Conservation (phyloP, 306 rosid genomes). For the Quercus suber region DNA sequence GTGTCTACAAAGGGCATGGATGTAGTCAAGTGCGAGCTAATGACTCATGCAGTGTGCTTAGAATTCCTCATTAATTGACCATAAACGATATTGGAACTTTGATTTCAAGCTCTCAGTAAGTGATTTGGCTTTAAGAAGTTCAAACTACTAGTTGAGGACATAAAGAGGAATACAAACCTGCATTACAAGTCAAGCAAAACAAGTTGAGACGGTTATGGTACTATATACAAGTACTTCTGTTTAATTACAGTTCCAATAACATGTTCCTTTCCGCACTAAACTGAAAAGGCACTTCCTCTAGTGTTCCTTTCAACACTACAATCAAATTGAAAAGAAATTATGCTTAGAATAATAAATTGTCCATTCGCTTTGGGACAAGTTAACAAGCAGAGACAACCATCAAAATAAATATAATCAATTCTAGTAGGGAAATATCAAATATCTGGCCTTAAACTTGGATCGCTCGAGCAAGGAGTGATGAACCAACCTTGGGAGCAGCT, state of each 20-base stretch:
- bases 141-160: neutral
- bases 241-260: neutral
- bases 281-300: too few relatives aligned
- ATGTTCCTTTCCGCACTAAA: too few relatives aligned
- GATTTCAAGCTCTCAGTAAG: neutral
- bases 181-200: neutral
- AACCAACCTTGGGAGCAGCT: constrained; percentile 97
- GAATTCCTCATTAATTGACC: too few relatives aligned
- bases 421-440: constrained; percentile 23
- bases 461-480: constrained; percentile 82
- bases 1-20: too few relatives aligned
- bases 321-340: neutral
- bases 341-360: neutral
- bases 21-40: too few relatives aligned
- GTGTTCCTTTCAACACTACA: neutral
- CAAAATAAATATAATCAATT: constrained; percentile 16
- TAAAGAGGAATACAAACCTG: neutral
- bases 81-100: too few relatives aligned
- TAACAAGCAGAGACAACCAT: neutral
- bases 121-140: neutral
- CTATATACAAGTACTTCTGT: neutral
- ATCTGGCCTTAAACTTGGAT: constrained; percentile 84
- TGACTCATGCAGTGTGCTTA: too few relatives aligned
- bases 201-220: neutral
- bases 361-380: neutral